Evolutionary conservation across 768 basidiomycete species (phyloP), one percentile per base, ranked within the genome.

Genomic region (Tubosaeta brunneosetosa): DNA sequence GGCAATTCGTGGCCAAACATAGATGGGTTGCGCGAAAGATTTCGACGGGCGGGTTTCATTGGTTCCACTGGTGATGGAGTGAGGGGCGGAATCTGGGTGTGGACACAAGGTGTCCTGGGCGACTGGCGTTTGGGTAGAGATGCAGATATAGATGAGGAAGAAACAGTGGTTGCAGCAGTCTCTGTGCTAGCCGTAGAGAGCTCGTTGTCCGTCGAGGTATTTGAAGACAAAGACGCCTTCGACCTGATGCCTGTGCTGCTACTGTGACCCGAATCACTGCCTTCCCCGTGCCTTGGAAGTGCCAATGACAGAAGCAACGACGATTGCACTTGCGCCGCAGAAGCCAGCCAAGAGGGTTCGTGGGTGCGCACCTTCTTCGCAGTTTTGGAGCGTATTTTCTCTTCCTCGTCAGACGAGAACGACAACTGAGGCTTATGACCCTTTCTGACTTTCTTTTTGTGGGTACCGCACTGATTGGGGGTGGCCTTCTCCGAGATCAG

Each of bases 351-450:
- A 14, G 69, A 62, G 25, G 58, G 66, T 51, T 67, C 76, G 56
- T 51, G 55, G 17, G 66, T 71, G 48, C 81, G 76, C 45, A 76
- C 70, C 69, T 84, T 88, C 78, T 89, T 90, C 22, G 75, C 83
- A 33, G 73, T 75, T 56, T 74, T 74, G 37, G 74, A 76, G 34
- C 86, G 78, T 22, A 76, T 60, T 66, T 82, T 84, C 70, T 90
- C 86, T 62, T 89, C 88, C 57, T 89, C 88, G 61, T 90, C 88
- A 17, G 84, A 86, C 12, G 87, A 86, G 22, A 80, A 71, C 38
- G 74, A 80, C 71, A 63, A 71, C 75, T 42, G 75, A 43, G 73
- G 68, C 36, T 56, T 61, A 40, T 71, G 72, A 56, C 61, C 69
- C 64, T 62, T 76, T 66, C 65, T 50, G 43, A 53, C 11, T 51